Percentiles rank a stretch among this genome's conserved stretches.
Conservation (phyloP, 768 basidiomycete species). For the Mrakia frigida region DNA sequence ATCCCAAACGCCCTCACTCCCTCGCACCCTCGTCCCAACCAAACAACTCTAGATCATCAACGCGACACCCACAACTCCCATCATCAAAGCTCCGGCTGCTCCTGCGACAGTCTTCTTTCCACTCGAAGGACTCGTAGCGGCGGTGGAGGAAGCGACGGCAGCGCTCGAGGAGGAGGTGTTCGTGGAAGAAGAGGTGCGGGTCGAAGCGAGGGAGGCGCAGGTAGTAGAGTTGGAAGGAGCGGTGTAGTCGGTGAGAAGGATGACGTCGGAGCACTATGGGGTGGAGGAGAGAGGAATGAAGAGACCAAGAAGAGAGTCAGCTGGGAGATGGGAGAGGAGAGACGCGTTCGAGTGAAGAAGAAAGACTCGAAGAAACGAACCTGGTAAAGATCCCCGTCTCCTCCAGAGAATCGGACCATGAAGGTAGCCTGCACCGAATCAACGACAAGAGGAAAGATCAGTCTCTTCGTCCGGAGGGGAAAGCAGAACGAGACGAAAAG, state of each 20-base stretch:
- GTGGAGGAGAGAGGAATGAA: background rate
- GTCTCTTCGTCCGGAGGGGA: background rate
- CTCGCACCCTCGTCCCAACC: too few species aligned
- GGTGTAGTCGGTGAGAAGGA: constrained; percentile 55
- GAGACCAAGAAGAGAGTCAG: background rate
- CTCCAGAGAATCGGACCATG: constrained; percentile 18
- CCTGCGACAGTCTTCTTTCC: background rate
- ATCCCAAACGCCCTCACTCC: too few species aligned
- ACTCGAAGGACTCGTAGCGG: background rate
- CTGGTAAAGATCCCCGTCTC: constrained; percentile 30
- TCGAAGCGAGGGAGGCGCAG: constrained; percentile 74
- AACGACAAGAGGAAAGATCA: background rate
- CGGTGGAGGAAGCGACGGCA: constrained; percentile 1
- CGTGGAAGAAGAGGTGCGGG: constrained; percentile 51
- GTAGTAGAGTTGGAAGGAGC: constrained; percentile 51
- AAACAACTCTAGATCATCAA: background rate
- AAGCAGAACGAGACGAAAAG: too few species aligned
- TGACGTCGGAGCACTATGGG: constrained; percentile 74
- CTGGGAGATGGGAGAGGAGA: background rate
- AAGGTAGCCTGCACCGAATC: constrained; percentile 15
- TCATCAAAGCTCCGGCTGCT: background rate
- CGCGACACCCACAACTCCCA: background rate
- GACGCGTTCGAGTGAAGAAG: background rate
- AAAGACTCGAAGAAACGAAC: background rate
- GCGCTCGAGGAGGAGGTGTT: constrained; percentile 41